Base-by-base conservation (phyloP, 371 early-diverging fungal species). In the Rhizomucor miehei region DNA sequence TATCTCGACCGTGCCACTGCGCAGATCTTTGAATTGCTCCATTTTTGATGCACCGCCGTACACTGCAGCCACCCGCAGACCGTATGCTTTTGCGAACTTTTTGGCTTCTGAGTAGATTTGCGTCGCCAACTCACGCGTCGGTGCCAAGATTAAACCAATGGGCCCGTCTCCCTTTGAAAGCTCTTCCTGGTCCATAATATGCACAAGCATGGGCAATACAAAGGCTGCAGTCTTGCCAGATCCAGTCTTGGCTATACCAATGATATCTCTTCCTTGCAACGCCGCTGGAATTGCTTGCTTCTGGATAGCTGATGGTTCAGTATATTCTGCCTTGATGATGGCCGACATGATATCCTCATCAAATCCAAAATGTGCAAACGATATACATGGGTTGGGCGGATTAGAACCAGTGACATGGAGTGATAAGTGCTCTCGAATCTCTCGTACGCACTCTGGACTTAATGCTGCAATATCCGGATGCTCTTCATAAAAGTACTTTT, bases 41-140 rank as follows among this genome's bases (percentile, higher is more conserved):
- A 84, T 79, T 61, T 94, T 89, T 23, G 90, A 84, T 9, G 90
- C 95, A 49, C 98, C 98, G 54, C 99, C 99, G 64, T 90, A 93
- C 0, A 95, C 89, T 8, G 85, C 84, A n/a, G 85, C 82, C 11
- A 81, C 84, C 45, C 78, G 79, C 36, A 92, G 68, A 2, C 82
- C 84, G 53, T 86, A 89, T 0, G 83, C 81, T 57, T 87, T 89
- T 2, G 87, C 89, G 65, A 89, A 89, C 57, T 85, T 88, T 62
- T 89, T 87, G 13, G 89, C 73, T 59, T 93, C 92, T 47, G 77
- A 67, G 56, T 90, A 85, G 35, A 98, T 94, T 66, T 97, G 98
- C 25, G 80, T 79, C 0, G 94, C 93, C 34, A 98, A 73, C 66
- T 98, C 98, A 57, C 97, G 89, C 0, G 87, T 96, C 54, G 99